phyloP scores from a whole-genome alignment of 352 stramenopile species.

The Globisporangium acanthophoron region DNA sequence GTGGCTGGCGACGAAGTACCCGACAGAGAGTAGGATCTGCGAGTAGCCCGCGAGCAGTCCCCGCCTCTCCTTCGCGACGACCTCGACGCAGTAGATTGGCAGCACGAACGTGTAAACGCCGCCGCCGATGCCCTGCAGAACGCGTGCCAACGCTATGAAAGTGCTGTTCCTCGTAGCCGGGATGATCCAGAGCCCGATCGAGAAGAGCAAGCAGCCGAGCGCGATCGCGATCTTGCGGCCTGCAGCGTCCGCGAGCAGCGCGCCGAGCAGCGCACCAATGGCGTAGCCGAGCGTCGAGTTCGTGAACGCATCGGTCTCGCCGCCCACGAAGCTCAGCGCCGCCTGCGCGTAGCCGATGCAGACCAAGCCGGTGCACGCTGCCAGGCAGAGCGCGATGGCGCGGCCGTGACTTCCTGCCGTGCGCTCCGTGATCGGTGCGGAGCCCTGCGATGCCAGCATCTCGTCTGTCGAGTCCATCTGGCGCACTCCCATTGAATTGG shows the following conservation, averaged over 20 bases:
- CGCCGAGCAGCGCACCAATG: neutral
- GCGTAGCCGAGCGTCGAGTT: constrained; percentile 7
- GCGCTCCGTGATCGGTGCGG: constrained; percentile 1
- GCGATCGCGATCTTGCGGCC: constrained; percentile 9
- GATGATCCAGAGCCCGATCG: constrained; percentile 10
- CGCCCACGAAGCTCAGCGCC: neutral
- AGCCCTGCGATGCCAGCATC: constrained; percentile 8
- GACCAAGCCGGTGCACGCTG: neutral
- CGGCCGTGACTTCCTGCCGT: constrained; percentile 5
- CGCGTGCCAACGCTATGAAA: neutral
- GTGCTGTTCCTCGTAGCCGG: neutral
- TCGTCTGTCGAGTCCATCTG: constrained; percentile 12
- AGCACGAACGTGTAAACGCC: constrained; percentile 10
- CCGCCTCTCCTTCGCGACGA: constrained; percentile 7
- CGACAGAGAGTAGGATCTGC: constrained; percentile 3
- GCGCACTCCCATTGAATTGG: neutral
- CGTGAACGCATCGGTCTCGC: constrained; percentile 1
- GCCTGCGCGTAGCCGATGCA: constrained; percentile 7
- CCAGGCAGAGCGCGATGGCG: constrained; percentile 2
- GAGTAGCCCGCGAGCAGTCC: constrained; percentile 6
- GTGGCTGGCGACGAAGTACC: neutral
- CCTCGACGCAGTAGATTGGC: constrained; percentile 14
- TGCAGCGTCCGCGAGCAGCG: constrained; percentile 5
- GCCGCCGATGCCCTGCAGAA: constrained; percentile 6
- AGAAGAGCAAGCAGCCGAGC: constrained; percentile 2